Evolutionary conservation across 2,329 filamentous ascomycete genomes (phyloP).

Genomic region (Botrytis pseudocinerea): DNA sequence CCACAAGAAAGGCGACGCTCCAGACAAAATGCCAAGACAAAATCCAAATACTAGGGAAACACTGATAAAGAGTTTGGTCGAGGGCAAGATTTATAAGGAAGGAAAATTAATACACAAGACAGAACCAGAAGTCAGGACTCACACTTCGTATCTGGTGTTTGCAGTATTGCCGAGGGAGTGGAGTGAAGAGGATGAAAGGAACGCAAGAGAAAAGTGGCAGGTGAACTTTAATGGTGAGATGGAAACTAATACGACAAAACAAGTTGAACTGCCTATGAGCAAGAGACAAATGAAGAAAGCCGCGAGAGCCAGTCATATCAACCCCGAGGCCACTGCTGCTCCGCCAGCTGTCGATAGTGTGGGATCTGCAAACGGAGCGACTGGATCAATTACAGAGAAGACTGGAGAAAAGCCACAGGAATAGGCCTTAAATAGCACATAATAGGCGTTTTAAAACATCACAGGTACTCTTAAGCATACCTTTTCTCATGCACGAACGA

Average conservation of each 20-base stretch:
- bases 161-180: conserved; percentile 85
- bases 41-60: conserved; percentile 42
- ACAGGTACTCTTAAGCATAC: not conserved
- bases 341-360: not conserved
- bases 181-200: conserved; percentile 77
- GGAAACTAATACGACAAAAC: conserved; percentile 26
- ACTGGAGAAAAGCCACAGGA: not conserved
- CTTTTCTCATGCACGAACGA: not conserved
- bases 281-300: conserved; percentile 36
- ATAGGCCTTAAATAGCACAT: not conserved
- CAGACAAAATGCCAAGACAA: conserved; percentile 34
- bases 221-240: conserved; percentile 29
- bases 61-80: conserved; percentile 39
- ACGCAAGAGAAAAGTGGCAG: conserved; percentile 60
- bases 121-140: conserved; percentile 88
- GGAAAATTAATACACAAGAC: conserved; percentile 77
- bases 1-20: conserved; percentile 45
- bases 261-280: conserved; percentile 27
- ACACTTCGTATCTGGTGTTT: conserved; percentile 97
- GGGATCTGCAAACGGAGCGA: not conserved
- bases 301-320: conserved; percentile 25
- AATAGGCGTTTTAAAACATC: not conserved
- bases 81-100: conserved; percentile 66
- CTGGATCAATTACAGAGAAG: not conserved
- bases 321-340: not conserved